Percentiles rank a stretch among this genome's conserved stretches.
Conservation (phyloP, 2,329 filamentous ascomycete species). For the Pezicula carpinea region DNA sequence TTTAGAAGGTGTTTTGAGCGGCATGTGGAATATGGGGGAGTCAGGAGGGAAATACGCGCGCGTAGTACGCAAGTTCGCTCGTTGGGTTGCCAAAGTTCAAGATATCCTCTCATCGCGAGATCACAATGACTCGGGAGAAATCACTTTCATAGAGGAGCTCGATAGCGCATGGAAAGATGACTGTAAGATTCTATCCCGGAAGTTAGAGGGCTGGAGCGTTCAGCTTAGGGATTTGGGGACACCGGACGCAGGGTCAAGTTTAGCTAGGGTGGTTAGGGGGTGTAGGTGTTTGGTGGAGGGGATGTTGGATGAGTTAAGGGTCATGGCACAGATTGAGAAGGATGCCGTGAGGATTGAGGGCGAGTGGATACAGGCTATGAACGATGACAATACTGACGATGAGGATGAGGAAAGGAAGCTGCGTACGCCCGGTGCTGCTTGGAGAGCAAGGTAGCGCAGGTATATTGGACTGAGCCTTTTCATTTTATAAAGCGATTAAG, state of each 20-base stretch:
- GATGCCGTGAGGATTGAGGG: constrained; percentile 52
- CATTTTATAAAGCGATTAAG: background rate
- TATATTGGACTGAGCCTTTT: background rate
- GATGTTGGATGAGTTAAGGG: constrained; percentile 58
- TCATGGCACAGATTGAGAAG: constrained; percentile 58
- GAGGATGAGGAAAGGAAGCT: constrained; percentile 11
- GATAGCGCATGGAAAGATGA: constrained; percentile 56
- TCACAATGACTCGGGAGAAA: constrained; percentile 26
- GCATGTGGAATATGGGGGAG: constrained; percentile 54
- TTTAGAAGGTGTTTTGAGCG: constrained; percentile 51
- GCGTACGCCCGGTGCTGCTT: constrained; percentile 23
- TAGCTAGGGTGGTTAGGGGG: constrained; percentile 43
- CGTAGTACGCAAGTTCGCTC: constrained; percentile 53
- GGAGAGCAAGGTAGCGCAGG: constrained; percentile 12
- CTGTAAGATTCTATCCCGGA: constrained; percentile 44
- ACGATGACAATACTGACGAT: constrained; percentile 31
- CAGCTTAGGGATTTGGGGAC: constrained; percentile 44
- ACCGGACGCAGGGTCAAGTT: constrained; percentile 29
- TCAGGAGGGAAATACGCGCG: constrained; percentile 51
- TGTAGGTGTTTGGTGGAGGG: constrained; percentile 46
- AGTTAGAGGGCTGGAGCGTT: constrained; percentile 49
- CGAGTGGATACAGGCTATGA: constrained; percentile 54
- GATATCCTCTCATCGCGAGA: constrained; percentile 42
- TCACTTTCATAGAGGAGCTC: constrained; percentile 49
- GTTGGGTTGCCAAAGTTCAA: constrained; percentile 47